These are phyloP conservation scores for Sphagnum magellanicum DNA, from an alignment of 228 moss, liverwort and hornwort genomes.

Conservation along the genomic window DNA sequence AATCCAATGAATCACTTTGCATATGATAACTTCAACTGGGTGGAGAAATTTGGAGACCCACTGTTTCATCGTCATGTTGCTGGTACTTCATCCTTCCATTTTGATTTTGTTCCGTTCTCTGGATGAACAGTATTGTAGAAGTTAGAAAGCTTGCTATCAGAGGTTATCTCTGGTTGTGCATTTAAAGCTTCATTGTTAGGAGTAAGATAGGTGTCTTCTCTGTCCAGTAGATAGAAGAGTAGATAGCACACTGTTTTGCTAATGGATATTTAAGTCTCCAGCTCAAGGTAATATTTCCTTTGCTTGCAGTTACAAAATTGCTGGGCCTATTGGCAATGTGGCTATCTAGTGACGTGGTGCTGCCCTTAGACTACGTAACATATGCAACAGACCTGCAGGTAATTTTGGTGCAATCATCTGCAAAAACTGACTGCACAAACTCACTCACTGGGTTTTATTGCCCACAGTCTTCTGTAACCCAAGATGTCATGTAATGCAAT, in stretches of 20 bases:
- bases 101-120: too few species aligned
- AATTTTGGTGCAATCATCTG: neutral
- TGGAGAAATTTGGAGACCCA: constrained; percentile 88
- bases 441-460: too few species aligned
- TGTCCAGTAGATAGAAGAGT: too few species aligned
- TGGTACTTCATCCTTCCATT: constrained; percentile 18
- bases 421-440: neutral
- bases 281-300: too few species aligned
- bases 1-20: constrained; percentile 76
- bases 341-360: constrained; percentile 48
- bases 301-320: constrained; percentile 53
- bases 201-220: too few species aligned
- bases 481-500: neutral
- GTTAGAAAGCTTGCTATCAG: too few species aligned
- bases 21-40: constrained; percentile 81
- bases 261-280: too few species aligned
- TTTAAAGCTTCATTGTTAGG: too few species aligned
- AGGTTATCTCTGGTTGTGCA: too few species aligned
- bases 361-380: constrained; percentile 60
- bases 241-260: too few species aligned
- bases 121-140: too few species aligned
- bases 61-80: constrained; percentile 79
- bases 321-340: constrained; percentile 68
- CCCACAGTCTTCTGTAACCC: neutral
- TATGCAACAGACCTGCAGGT: constrained; percentile 72